Base-by-base conservation (phyloP, 192 early-diverging fungal genomes). In the Coemansia sp. region DNA sequence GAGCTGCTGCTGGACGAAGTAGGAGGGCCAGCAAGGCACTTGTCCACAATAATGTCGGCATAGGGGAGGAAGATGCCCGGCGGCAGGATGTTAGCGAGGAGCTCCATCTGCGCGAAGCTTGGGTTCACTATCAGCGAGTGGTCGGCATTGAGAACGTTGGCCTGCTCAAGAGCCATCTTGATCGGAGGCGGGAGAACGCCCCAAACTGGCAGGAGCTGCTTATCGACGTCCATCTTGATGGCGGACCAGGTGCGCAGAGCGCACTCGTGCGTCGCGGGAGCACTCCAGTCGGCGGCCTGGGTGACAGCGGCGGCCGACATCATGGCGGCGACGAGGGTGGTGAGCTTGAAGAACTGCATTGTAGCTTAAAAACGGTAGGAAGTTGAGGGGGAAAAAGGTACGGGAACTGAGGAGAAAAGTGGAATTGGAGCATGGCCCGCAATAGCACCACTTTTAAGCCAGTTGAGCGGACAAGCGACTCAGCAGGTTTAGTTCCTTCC, bases 321-420 rank as follows among this genome's bases (percentile, higher is more conserved):
- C 20, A 58, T 6, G 3, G 66, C 53, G 40, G 74, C 68, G 25
- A 76, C 25, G 19, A 58, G 32, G 45, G 29, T 38, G n/a, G 74
- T 60, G 8, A 65, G 15, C 32, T 51, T 76, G 22, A 65, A 65
- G 10, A 82, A 43, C 68, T 77, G 72, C 74, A 72, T 75, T 31
- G 25, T 20, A 2, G 20, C 47, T 45, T 56, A n/a, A 24, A 20
- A 41, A 54, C 20, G 6, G 10, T 27, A 15, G 11, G 22, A 32
- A 6, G 22, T 45, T 20, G 14, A 35, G 53, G 15, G 19, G 6
- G 17, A 47, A 29, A 62, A 62, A 29, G 27, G 14, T 25, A 17
- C 24, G 36, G n/a, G 2, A 37, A 38, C 20, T 17, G 35, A 54
- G 15, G 22, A 45, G 24, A 24, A 14, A 51, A 54, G 51, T n/a